Conservation (phyloP, 495 filamentous ascomycete species). For the Aspergillus egyptiacus region DNA sequence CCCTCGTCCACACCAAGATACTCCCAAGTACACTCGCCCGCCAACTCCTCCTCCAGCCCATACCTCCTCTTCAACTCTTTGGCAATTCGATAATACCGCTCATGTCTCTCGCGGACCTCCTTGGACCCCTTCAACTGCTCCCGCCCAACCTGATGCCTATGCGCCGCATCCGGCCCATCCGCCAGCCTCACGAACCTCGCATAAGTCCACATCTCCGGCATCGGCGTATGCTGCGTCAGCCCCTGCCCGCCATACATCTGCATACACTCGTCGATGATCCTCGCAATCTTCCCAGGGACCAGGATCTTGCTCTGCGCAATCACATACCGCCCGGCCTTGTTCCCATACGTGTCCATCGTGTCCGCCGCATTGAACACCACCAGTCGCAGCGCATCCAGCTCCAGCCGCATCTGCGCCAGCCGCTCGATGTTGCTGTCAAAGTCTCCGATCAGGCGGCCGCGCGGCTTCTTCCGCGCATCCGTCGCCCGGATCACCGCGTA, state of each 20-base stretch:
- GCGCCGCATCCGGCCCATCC: conserved; percentile 12
- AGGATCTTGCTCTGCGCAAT: conserved; percentile 13
- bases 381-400: conserved; percentile 8
- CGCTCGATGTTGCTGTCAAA: conserved; percentile 9
- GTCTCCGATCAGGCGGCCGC: not conserved
- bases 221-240: conserved; percentile 9
- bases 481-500: conserved; percentile 2
- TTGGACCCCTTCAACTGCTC: no score
- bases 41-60: no score
- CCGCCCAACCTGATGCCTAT: conserved; percentile 7
- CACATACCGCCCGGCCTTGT: not conserved
- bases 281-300: not conserved
- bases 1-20: no score
- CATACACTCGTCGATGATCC: conserved; percentile 7
- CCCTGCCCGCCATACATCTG: conserved; percentile 8
- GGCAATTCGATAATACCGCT: no score
- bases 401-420: conserved; percentile 7
- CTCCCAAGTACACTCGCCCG: no score
- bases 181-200: conserved; percentile 2
- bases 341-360: conserved; percentile 4
- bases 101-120: no score
- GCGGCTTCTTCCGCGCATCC: conserved; percentile 8
- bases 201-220: conserved; percentile 10
- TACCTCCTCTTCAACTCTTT: no score
- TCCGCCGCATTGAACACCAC: conserved; percentile 9